A percentile compares a stretch with the other conserved stretches of the same genome.
Conservation (phyloP, 257 asterid species). For the Cordia subcordata region DNA sequence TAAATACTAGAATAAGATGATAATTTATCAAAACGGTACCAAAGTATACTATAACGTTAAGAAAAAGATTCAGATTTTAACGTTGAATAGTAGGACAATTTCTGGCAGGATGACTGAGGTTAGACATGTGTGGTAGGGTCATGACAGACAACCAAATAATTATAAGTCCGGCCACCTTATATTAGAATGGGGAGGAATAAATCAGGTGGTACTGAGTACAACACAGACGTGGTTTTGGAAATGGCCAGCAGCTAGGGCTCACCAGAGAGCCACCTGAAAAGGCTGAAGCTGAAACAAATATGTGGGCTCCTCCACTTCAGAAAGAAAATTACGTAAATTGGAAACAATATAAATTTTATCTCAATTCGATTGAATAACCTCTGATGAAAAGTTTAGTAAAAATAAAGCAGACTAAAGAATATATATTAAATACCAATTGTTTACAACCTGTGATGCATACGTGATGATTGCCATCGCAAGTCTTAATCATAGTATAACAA, state of each 20-base stretch:
- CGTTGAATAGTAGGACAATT: conserved; percentile 4
- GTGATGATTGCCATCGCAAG: not conserved
- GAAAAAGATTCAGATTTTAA: too few species aligned
- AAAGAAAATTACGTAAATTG: too few species aligned
- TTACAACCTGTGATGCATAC: conserved; percentile 7
- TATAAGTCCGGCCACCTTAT: conserved; percentile 15
- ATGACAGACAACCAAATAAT: conserved; percentile 4
- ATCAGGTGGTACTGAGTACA: conserved; percentile 12
- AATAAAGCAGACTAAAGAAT: not conserved
- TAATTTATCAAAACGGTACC: too few species aligned
- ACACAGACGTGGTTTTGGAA: conserved; percentile 4
- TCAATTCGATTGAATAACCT: conserved; percentile 9
- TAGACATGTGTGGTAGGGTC: conserved; percentile 20
- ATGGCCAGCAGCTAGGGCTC: conserved; percentile 15
- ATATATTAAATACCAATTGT: not conserved
- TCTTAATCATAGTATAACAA: not conserved
- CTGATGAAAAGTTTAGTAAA: not conserved
- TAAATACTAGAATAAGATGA: too few species aligned
- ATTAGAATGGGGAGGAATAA: conserved; percentile 13
- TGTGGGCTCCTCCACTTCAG: conserved; percentile 9
- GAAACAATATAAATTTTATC: too few species aligned
- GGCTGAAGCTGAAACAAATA: conserved; percentile 6
- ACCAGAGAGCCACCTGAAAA: conserved; percentile 13
- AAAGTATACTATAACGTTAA: too few species aligned
- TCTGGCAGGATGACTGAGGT: not conserved